Evolutionary conservation across 2,329 filamentous ascomycete species (phyloP).

Genomic region (Colletotrichum abscissum): DNA sequence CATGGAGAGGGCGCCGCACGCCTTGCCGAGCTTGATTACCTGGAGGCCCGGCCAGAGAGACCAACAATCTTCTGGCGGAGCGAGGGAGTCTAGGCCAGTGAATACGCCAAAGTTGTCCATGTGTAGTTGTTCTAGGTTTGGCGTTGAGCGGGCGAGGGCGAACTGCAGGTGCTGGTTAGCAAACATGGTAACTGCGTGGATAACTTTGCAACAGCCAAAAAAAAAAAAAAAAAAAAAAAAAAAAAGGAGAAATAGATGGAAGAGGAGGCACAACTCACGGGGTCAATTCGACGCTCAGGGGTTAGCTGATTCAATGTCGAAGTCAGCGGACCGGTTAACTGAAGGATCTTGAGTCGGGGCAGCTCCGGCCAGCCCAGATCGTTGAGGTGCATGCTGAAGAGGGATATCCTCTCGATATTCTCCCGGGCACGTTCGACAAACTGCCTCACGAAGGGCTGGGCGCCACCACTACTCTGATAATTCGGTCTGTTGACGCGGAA

Average conservation of each 20-base stretch:
- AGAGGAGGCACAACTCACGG: background rate
- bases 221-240: too few species aligned
- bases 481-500: slow-evolving; percentile 13
- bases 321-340: slow-evolving; percentile 23
- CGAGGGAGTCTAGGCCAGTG: slow-evolving; percentile 28
- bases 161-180: slow-evolving; percentile 7
- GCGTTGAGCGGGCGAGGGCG: slow-evolving; percentile 27
- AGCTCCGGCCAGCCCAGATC: slow-evolving; percentile 30
- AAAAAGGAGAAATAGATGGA: too few species aligned
- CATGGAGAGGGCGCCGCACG: slow-evolving; percentile 34
- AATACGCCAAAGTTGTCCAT: slow-evolving; percentile 32
- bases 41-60: slow-evolving; percentile 45
- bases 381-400: slow-evolving; percentile 25
- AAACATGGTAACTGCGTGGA: background rate
- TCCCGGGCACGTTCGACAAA: slow-evolving; percentile 19
- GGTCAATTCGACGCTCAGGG: slow-evolving; percentile 23
- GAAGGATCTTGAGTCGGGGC: slow-evolving; percentile 28
- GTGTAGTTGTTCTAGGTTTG: slow-evolving; percentile 30
- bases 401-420: slow-evolving; percentile 19
- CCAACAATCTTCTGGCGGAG: slow-evolving; percentile 31
- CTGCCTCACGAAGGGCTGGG: slow-evolving; percentile 26
- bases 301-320: slow-evolving; percentile 17
- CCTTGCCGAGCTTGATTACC: slow-evolving; percentile 41
- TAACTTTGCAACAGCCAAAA: too few species aligned
- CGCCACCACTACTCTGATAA: slow-evolving; percentile 15